Base-by-base conservation (phyloP, 768 basidiomycete genomes). In the Macrocybe gigantea region DNA sequence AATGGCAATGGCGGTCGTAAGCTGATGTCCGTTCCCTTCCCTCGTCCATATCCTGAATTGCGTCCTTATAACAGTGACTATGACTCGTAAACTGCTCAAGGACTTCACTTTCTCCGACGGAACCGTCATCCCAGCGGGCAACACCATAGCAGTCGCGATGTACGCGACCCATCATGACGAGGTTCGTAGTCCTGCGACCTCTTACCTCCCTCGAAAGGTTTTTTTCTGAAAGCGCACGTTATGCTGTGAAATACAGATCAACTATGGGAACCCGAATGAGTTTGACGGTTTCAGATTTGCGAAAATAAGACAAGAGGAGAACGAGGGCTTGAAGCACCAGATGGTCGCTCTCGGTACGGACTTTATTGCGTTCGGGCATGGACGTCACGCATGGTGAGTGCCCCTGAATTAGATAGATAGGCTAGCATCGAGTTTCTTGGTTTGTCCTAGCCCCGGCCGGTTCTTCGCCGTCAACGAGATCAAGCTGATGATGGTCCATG, bases 251-350 rank as follows among this genome's bases (percentile, higher is more conserved):
- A 41, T 22, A 7, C 36, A 64, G 65, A 60, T 59, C 11, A 54
- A 63, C 13, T 82, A 79, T 53, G 50, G 60, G n/a, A 64, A 74
- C 43, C 60, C 79, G 0, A 54, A 61, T 30, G 57, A 60, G 1
- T 73, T 82, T 47, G 62, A 74, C 36, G 71, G 69, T 0, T 77
- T 77, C 60, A 70, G 79, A 5, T 81, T 77, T 54, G 57, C 63
- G 0, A 60, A 72, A 8, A 60, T 68, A 58, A 57, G 64, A 31
- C 61, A 71, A 12, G 54, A 52, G 5, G 63, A 65, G 1, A 66
- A 61, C 1, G 70, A 71, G 14, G 53, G 43, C 13, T 46, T 51
- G 6, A 67, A 64, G 43, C 60, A 74, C 39, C 70, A 70, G 38
- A 59, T 67, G 14, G 63, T 66, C 9, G 58, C 68, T 32, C 44